Conservation (phyloP, 1,284 basidiomycete species). For the Trichosporon sp. region DNA sequence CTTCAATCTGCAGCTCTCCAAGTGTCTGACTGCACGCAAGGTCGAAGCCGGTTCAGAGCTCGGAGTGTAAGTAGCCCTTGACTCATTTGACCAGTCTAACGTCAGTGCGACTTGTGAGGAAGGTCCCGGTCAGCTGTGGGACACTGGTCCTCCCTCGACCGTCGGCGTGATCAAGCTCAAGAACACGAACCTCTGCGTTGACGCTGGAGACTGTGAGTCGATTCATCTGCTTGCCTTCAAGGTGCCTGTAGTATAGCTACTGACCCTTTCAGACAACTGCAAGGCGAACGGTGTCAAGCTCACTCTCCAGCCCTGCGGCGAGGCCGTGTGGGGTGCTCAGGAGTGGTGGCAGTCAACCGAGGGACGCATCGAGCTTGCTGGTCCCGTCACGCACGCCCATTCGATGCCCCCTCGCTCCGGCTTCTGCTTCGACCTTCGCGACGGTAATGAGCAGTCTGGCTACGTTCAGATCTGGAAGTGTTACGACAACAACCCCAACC, state of each 20-base stretch:
- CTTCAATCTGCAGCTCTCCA: not conserved
- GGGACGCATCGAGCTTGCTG: slow-evolving; percentile 10
- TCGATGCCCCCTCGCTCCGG: not conserved
- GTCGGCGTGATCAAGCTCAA: slow-evolving; percentile 6
- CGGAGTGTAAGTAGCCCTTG: not conserved
- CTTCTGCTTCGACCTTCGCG: slow-evolving; percentile 23
- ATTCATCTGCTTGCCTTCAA: not conserved
- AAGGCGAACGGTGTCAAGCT: slow-evolving; percentile 5
- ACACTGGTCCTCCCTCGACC: slow-evolving; percentile 1
- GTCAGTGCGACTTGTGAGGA: not conserved
- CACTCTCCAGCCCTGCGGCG: slow-evolving; percentile 1
- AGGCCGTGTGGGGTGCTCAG: slow-evolving; percentile 1
- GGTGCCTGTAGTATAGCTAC: no score
- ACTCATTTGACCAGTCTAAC: not conserved
- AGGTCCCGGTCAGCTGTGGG: slow-evolving; percentile 1
- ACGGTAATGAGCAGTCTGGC: slow-evolving; percentile 16
- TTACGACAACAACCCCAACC: slow-evolving; percentile 21
- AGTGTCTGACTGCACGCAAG: not conserved
- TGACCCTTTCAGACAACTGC: slow-evolving; percentile 4
- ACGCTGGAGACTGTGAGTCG: slow-evolving; percentile 12
- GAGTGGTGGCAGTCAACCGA: slow-evolving; percentile 7
- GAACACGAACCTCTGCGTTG: slow-evolving; percentile 8
- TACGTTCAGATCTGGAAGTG: slow-evolving; percentile 24
- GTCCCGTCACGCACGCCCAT: slow-evolving; percentile 6
- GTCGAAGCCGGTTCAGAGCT: not conserved